A percentile compares a stretch with the other conserved stretches of the same genome.
Evolutionary conservation across 495 filamentous ascomycete genomes (phyloP).

Genomic region (Corynascus novoguineensis): DNA sequence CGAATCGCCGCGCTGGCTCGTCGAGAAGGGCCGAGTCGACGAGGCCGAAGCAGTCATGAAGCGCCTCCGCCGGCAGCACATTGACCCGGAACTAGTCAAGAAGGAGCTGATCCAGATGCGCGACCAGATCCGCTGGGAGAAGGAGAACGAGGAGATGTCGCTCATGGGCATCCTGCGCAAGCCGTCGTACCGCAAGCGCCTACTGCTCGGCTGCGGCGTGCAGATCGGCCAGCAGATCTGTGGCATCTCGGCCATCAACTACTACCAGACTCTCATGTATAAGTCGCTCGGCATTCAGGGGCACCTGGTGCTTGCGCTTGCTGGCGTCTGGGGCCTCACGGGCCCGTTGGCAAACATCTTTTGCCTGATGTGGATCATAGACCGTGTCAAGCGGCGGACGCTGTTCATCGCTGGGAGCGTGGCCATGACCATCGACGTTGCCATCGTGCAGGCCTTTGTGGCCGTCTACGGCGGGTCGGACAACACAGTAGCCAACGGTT

Average conservation of each 20-base stretch:
- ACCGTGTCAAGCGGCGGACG: not conserved
- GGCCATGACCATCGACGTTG: not conserved
- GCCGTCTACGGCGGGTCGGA: not conserved
- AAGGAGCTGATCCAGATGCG: not conserved
- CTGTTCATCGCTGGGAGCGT: not conserved
- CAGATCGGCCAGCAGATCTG: not conserved
- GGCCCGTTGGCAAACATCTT: not conserved
- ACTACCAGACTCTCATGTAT: not conserved
- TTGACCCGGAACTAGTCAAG: not conserved
- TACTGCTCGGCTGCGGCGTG: not conserved
- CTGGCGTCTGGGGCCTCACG: not conserved
- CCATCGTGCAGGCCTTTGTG: not conserved
- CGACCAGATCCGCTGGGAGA: not conserved
- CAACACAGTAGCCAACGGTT: not conserved
- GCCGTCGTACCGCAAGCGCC: not conserved
- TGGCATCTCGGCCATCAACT: not conserved
- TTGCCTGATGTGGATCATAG: not conserved
- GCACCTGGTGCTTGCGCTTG: not conserved
- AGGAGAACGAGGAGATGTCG: not conserved
- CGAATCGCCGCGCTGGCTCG: not conserved
- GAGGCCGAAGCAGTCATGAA: not conserved
- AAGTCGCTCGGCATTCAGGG: not conserved
- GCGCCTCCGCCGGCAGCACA: not conserved
- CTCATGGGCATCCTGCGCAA: not conserved
- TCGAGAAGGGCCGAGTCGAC: not conserved